phyloP scores from a whole-genome alignment of 176 grass and related monocot species.

The Sorghum bicolor region DNA sequence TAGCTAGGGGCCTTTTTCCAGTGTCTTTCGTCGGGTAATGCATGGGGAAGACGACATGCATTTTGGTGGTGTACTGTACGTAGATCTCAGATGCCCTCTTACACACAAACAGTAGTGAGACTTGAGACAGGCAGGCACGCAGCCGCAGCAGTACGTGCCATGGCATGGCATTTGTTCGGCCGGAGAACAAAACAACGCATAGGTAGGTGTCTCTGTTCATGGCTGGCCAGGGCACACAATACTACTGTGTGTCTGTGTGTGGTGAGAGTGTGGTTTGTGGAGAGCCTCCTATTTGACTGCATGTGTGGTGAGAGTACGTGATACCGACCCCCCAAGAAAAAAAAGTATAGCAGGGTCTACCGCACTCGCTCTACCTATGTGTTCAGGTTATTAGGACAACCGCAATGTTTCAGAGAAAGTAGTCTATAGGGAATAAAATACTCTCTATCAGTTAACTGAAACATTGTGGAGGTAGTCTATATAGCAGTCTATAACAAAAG shows the following conservation, averaged over 20 bases:
- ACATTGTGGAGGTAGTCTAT: too few relatives aligned
- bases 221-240: not conserved
- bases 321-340: too few relatives aligned
- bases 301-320: not conserved
- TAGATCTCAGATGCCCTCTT: not conserved
- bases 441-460: too few relatives aligned
- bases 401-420: too few relatives aligned
- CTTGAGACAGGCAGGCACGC: not conserved
- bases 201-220: not conserved
- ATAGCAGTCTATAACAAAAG: too few relatives aligned
- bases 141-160: constrained; percentile 14
- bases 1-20: not conserved
- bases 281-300: too few relatives aligned
- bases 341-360: too few relatives aligned
- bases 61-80: too few relatives aligned
- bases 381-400: too few relatives aligned
- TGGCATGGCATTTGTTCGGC: not conserved
- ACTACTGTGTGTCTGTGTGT: not conserved
- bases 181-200: not conserved
- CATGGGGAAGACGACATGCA: not conserved
- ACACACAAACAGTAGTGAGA: not conserved
- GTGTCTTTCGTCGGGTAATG: not conserved
- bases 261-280: not conserved
- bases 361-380: too few relatives aligned
- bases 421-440: too few relatives aligned